These are phyloP conservation scores for Penicillium brevicompactum DNA, from an alignment of 2,329 filamentous ascomycete species.

Conservation along the genomic window DNA sequence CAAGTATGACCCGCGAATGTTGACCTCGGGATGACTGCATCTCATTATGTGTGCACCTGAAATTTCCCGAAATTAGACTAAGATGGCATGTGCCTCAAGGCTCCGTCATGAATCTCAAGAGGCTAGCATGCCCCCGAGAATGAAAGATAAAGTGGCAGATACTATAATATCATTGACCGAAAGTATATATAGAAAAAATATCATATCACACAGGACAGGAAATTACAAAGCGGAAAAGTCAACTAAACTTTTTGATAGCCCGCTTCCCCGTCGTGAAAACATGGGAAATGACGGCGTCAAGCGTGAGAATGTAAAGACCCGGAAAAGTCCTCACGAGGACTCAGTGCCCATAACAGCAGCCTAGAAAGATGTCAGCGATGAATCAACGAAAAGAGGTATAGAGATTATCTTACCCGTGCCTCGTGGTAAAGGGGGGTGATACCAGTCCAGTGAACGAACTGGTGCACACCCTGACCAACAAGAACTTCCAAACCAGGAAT, in stretches of 20 bases:
- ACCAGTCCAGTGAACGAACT: constrained; percentile 43
- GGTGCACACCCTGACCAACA: constrained; percentile 80
- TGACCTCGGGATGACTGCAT: no score
- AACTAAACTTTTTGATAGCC: not conserved
- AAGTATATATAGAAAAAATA: not conserved
- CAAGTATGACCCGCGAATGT: no score
- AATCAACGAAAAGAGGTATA: not conserved
- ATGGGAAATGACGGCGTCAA: constrained; percentile 6
- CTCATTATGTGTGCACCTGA: no score
- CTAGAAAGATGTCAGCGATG: constrained; percentile 16
- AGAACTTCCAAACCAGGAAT: constrained; percentile 88
- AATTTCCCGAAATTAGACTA: no score
- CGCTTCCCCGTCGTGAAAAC: not conserved
- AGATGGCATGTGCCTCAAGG: no score
- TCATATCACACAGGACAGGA: not conserved
- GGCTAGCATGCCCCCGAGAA: no score
- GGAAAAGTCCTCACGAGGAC: constrained; percentile 8
- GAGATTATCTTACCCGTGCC: constrained; percentile 57
- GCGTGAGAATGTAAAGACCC: not conserved
- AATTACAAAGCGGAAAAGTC: not conserved
- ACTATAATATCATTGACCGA: constrained; percentile 1
- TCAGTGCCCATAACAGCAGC: constrained; percentile 31
- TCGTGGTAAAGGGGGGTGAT: constrained; percentile 56
- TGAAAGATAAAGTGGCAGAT: not conserved
- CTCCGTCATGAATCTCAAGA: no score